These are phyloP conservation scores for Hypoxylon lienhwacheense DNA, from an alignment of 495 filamentous ascomycete species.

Conservation along the genomic window DNA sequence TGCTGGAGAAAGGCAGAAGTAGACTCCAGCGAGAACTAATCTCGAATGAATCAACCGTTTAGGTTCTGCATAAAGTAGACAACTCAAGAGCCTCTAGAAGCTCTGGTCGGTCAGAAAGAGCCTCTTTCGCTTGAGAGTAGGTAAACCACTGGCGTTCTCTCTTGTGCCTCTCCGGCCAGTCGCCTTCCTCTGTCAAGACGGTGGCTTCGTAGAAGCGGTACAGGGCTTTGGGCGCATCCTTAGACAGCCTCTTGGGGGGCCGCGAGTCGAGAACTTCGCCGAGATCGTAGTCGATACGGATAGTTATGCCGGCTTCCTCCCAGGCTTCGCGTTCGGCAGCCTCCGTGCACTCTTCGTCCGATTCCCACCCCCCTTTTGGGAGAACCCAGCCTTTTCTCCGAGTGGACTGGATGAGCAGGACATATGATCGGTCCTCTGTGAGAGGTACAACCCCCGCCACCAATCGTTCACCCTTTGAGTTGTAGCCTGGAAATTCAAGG, in stretches of 20 bases:
- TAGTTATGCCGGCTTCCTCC: conserved; percentile 94
- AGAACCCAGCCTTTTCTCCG: conserved; percentile 89
- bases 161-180: conserved; percentile 96
- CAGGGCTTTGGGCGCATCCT: conserved; percentile 70
- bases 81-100: conserved; percentile 81
- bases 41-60: conserved; percentile 11
- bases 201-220: conserved; percentile 89
- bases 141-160: conserved; percentile 85
- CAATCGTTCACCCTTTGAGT: conserved; percentile 85
- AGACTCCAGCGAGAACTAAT: neutral
- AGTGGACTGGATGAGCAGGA: conserved; percentile 91
- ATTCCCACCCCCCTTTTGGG: conserved; percentile 97
- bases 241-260: conserved; percentile 59
- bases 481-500: conserved; percentile 69
- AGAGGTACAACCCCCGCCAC: conserved; percentile 91
- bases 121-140: conserved; percentile 75
- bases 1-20: neutral
- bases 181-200: conserved; percentile 75
- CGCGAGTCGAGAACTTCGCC: conserved; percentile 81
- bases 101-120: conserved; percentile 79
- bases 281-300: conserved; percentile 77
- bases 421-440: conserved; percentile 65
- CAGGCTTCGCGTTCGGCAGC: conserved; percentile 80
- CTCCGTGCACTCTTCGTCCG: conserved; percentile 71
- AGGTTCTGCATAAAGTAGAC: conserved; percentile 64